Evolutionary conservation across 73 alveolate species (phyloP), one percentile per base, ranked within the genome.

Genomic region (Breviolum minutum): DNA sequence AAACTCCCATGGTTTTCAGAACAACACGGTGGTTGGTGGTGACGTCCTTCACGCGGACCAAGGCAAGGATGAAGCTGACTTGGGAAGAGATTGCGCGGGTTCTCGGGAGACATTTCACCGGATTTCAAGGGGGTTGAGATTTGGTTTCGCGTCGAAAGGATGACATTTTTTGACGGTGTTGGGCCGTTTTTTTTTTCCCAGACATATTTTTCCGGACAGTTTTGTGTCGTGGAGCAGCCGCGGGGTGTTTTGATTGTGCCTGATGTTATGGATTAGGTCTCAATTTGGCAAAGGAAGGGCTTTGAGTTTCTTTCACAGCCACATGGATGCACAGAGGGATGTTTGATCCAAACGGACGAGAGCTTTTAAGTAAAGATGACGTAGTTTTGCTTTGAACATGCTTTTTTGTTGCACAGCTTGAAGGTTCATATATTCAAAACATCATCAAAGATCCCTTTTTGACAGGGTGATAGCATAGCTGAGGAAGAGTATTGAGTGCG

Each of bases 281-380:
- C 76, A 2, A 94, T 94, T 61, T 94, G 93, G 93, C 99, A 94
- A 85, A 66, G 32, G 64, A 77, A 80, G 73, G 99, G 99, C 86
- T 94, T 77, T 60, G 99, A 94, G 86, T 94, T 94, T 63, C 83
- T 94, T 73, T 30, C 94, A 27, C 99, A 94, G 94, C 63, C 16
- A 29, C 90, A 0, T n/a, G 81, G 90, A 12, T 7, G 80, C 91
- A 76, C 11, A 20, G 24, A n/a, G 29, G 27, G n/a, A 29, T 79
- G 63, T 29, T 14, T 68, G 24, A 14, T 68, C 77, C 77, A 68
- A 4, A 14, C 77, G 17, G 4, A 68, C n/a, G n/a, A n/a, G n/a
- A n/a, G n/a, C n/a, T n/a, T n/a, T n/a, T n/a, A n/a, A n/a, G n/a
- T n/a, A n/a, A n/a, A n/a, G n/a, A n/a, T n/a, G n/a, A n/a, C n/a